Base-by-base conservation (phyloP, 2,329 filamentous ascomycete genomes). In the Harringtonia aguacate region DNA sequence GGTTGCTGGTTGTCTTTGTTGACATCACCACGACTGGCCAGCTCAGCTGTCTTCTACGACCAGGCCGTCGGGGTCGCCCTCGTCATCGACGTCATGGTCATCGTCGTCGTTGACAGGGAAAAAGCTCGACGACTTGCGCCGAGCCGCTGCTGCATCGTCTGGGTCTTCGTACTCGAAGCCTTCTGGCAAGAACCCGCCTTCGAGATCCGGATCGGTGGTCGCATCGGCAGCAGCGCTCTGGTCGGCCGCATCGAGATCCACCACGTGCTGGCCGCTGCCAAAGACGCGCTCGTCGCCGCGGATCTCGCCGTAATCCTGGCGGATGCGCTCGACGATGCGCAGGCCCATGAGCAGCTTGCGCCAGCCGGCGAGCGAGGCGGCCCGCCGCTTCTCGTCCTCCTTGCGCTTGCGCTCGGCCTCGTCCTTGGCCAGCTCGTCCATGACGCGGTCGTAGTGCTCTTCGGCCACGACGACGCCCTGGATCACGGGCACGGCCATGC, bases 401-500 rank as follows among this genome's bases (percentile, higher is more conserved):
- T 87, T 90, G 41, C 82, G 77, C 39, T 70, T 70, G 42, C 79
- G 75, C 59, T 94, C 87, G 6, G 74, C 78, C 52, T 86, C 84
- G 48, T 92, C 84, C 45, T 80, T 81, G 33, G 79, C 75, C 67
- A 94, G 84, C 49, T 89, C 84, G 56, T 86, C 83, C 58, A 86
- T 78, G 1, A 95, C 73, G 29, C 75, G 59, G 15, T 81, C 77
- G 48, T 85, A 77, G 52, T 95, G 74, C 61, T 94, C 89, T 49
- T 79, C 75, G 0, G 90, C 86, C 2, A 95, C 76, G 0, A 98
- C 88, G 1, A 95, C 87, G 1, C 90, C 92, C 43, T 86, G 83
- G 24, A 97, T 84, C 1, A 95, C 79, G 0, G 92, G 92, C 1
- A 97, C 87, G 6, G 92, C 92, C 73, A 92, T 89, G 48, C 92